Evolutionary conservation across 805 yeast species (phyloP).

Genomic region (Wickerhamiella slavikovae): DNA sequence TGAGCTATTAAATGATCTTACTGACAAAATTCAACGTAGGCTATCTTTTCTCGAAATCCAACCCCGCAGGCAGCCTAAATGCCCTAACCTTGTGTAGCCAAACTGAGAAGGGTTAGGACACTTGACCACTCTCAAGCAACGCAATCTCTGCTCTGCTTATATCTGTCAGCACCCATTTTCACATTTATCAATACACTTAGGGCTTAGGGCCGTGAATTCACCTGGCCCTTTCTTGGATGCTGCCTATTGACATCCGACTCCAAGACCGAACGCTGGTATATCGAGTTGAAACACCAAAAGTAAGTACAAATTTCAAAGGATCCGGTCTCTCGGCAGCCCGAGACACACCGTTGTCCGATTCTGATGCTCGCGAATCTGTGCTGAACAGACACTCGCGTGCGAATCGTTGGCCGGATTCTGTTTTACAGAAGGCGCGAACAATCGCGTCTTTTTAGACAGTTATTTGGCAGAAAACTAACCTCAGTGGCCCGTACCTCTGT

Average conservation of each 20-base stretch:
- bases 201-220: background rate
- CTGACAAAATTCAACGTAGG: too few species aligned
- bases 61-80: too few species aligned
- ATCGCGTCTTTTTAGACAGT: background rate
- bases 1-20: too few species aligned
- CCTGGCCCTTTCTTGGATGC: background rate
- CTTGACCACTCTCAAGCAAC: too few species aligned
- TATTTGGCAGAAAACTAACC: constrained; percentile 10
- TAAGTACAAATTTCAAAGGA: constrained; percentile 9
- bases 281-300: constrained; percentile 8
- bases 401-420: constrained; percentile 6
- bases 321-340: constrained; percentile 16
- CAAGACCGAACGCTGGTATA: background rate
- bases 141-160: too few species aligned
- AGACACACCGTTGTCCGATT: constrained; percentile 13
- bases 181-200: background rate
- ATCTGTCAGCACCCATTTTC: too few species aligned
- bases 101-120: too few species aligned
- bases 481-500: constrained; percentile 96
- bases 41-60: too few species aligned
- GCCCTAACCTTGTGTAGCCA: too few species aligned
- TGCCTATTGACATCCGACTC: background rate
- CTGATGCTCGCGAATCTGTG: constrained; percentile 11
- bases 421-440: background rate
- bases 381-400: constrained; percentile 14